Base-by-base conservation (phyloP, 495 filamentous ascomycete species). In the Penicilliopsis zonata region DNA sequence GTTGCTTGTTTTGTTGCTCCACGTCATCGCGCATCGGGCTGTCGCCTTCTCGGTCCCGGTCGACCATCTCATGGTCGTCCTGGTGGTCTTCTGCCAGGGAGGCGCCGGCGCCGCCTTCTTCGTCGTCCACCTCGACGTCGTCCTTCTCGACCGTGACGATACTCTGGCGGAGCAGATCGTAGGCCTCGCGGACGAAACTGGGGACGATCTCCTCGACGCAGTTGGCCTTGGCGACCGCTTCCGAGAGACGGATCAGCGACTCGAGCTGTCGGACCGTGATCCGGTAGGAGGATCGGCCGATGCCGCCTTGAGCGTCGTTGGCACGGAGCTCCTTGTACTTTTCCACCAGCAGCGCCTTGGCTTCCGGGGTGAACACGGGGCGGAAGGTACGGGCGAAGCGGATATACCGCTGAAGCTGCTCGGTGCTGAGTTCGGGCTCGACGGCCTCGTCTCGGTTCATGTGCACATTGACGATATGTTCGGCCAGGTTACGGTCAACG, bases 131-230 rank as follows among this genome's bases (percentile, higher is more conserved):
- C 50, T 96, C 90, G 9, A 99, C 79, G 41, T 99, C 90, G 43
- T 99, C 90, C 44, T 94, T 90, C 54, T 99, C 92, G 12, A 99
- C 88, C 10, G 82, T 87, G 43, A 99, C 94, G 50, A 99, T 96
- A 56, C 80, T 86, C 58, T 94, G 86, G 18, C 84, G 62, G 4
- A 99, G 68, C 5, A 99, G 69, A 31, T 87, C 80, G 48, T 77
- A 94, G 2, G 86, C 90, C 53, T 99, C 90, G 14, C 78, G 70
- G 9, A 99, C 90, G 44, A 95, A 88, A 0, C 71, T 74, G 18
- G 80, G 70, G 0, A 75, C 75, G 33, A 99, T 77, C 41, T 95
- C 86, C 47, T 88, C 86, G 18, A 95, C 83, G 53, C 90, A 96
- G 50, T 94, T 96, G 23, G 82, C 84, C 55, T 95, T 95, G 29